Base-by-base conservation (phyloP, 768 basidiomycete species). In the Naganishia vishniacii region DNA sequence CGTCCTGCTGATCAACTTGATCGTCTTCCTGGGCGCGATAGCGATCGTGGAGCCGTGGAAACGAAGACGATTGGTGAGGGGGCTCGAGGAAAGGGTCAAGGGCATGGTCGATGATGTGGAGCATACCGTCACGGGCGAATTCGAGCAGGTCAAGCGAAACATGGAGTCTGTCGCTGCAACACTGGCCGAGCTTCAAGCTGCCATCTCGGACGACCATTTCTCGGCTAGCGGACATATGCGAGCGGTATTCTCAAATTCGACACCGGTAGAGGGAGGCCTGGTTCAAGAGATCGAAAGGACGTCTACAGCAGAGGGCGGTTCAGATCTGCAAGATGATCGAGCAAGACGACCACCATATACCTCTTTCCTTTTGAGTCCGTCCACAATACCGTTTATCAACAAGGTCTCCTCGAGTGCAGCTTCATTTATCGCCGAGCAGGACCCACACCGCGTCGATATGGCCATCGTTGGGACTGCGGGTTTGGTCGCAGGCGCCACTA, bases 41-140 rank as follows among this genome's bases (percentile, higher is more conserved):
- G 75, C 89, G 15, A 78, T 94, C 58, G 91, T 99, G 61, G 95
- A 99, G 76, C 95, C 95, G 0, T 99, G 91, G 90, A 97, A 97
- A 78, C 83, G 95, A 66, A 83, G 84, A 70, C 81, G 86, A 70
- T 79, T 99, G 73, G 88, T 90, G 7, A 84, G 89, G 77, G 88
- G 89, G 31, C 89, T 99, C 67, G 94, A 97, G 79, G 84, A 81
- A 72, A 87, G 91, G 78, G 84, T 94, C 34, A 77, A 79, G 69
- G 80, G 80, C 70, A 77, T 84, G 67, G 78, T 78, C 69, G 73
- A 76, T 65, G 83, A 86, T 65, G 84, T 86, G 66, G 78, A 81
- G 45, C 64, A 51, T 44, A 66, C 69, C 26, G 53, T 78, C 4
- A 64, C 69, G 59, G 56, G 58, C 11, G 64, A 68, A 61, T 58